Percentiles rank a stretch among this genome's conserved stretches.
These are phyloP conservation scores for Zygotorulaspora florentina DNA, from an alignment of 805 yeast species.

Conservation along the genomic window DNA sequence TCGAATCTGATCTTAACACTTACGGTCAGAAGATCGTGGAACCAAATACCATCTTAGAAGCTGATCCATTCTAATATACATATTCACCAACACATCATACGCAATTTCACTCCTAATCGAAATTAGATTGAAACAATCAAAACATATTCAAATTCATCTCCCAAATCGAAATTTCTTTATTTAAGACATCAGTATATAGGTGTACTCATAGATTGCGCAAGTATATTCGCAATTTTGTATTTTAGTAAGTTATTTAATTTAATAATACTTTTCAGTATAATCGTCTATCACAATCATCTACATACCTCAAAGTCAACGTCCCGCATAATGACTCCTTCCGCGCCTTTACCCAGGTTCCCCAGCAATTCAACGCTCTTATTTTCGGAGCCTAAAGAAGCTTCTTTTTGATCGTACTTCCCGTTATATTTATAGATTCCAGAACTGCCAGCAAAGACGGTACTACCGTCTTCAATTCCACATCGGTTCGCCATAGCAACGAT, in stretches of 20 bases:
- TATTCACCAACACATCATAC: too few species aligned
- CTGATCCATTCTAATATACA: background rate
- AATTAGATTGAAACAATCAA: too few species aligned
- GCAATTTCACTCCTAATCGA: too few species aligned
- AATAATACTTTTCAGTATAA: background rate
- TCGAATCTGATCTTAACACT: background rate
- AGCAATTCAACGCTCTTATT: conserved; percentile 50
- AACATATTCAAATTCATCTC: too few species aligned
- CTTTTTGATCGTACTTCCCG: conserved; percentile 33
- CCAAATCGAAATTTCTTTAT: too few species aligned
- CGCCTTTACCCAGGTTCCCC: conserved; percentile 59
- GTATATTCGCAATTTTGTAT: too few species aligned
- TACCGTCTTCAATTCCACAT: conserved; percentile 66
- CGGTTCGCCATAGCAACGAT: conserved; percentile 62
- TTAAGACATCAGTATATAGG: too few species aligned
- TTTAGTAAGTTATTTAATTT: too few species aligned
- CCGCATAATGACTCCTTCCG: conserved; percentile 59
- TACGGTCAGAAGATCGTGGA: background rate
- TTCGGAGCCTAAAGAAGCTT: conserved; percentile 35
- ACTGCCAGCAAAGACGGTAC: conserved; percentile 59
- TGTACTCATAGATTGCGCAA: too few species aligned
- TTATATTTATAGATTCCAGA: conserved; percentile 54
- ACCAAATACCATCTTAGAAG: background rate
- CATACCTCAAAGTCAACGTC: conserved; percentile 46
- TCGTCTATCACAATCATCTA: conserved; percentile 10